Evolutionary conservation across 2,329 filamentous ascomycete species (phyloP).

Genomic region (Fusarium chaquense): DNA sequence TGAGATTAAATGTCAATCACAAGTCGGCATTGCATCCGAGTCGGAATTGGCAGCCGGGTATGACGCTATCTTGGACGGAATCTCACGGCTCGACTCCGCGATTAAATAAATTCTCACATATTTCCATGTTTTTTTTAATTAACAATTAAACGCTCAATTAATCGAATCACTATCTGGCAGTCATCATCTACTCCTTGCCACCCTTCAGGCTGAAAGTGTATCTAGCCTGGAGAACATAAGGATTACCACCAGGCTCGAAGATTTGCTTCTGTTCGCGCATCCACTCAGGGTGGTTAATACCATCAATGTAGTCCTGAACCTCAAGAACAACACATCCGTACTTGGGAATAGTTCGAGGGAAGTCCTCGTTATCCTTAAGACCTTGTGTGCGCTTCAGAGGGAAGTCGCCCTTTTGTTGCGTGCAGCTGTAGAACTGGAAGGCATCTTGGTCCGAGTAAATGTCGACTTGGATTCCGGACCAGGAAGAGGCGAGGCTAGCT

Average conservation of each 20-base stretch:
- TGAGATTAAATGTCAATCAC: not conserved
- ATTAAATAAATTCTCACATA: not conserved
- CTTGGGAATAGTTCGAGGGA: conserved; percentile 74
- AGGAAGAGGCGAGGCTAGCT: conserved; percentile 76
- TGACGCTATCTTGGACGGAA: not conserved
- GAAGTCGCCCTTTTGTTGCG: conserved; percentile 77
- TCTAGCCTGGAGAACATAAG: conserved; percentile 71
- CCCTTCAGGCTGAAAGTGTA: conserved; percentile 69
- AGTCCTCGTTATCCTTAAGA: conserved; percentile 63
- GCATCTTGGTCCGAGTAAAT: conserved; percentile 87
- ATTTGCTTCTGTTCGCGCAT: conserved; percentile 72
- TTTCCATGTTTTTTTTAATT: not conserved
- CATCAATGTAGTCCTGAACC: conserved; percentile 94
- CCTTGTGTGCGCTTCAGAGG: conserved; percentile 79
- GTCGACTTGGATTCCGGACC: conserved; percentile 86
- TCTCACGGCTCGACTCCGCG: not conserved
- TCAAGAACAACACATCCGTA: conserved; percentile 92
- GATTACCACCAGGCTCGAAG: conserved; percentile 68
- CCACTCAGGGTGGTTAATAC: conserved; percentile 93
- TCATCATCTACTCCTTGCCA: not conserved
- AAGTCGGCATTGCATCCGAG: conserved; percentile 24
- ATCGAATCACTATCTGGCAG: not conserved
- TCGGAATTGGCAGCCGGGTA: conserved; percentile 14
- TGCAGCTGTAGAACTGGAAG: conserved; percentile 90
- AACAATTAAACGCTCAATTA: not conserved